These are phyloP conservation scores for Cicer yamashitae DNA, from an alignment of 306 rosid species.

Conservation along the genomic window DNA sequence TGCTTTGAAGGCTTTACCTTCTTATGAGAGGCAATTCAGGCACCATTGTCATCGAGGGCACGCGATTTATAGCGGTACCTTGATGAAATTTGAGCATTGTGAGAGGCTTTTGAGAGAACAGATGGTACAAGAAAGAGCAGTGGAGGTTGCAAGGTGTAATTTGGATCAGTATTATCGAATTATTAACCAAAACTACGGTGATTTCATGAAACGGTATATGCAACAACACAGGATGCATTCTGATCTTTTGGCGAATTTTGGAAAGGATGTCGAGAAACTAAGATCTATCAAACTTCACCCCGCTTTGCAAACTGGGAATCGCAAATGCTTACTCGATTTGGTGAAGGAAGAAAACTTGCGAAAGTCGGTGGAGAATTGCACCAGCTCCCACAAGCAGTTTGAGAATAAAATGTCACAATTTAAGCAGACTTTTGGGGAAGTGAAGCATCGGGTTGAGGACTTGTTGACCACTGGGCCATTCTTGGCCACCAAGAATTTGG, in stretches of 20 bases:
- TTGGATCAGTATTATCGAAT: conserved; percentile 79
- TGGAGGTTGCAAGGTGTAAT: conserved; percentile 88
- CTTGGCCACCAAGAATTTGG: conserved; percentile 57
- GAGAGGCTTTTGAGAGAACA: conserved; percentile 84
- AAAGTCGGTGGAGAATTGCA: conserved; percentile 81
- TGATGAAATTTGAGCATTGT: conserved; percentile 67
- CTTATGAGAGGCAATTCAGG: conserved; percentile 90
- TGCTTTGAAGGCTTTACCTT: conserved; percentile 93
- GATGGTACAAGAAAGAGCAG: conserved; percentile 91
- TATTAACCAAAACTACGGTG: conserved; percentile 78
- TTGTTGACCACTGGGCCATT: conserved; percentile 63
- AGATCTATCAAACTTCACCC: conserved; percentile 81
- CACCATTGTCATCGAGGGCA: conserved; percentile 76
- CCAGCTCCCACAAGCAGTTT: conserved; percentile 83
- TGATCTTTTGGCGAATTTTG: conserved; percentile 82
- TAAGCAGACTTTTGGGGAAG: conserved; percentile 70
- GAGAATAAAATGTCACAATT: conserved; percentile 88
- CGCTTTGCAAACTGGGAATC: conserved; percentile 62
- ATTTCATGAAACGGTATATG: conserved; percentile 81
- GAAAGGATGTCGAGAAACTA: conserved; percentile 75
- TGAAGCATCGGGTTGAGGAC: conserved; percentile 76
- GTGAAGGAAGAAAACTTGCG: conserved; percentile 87
- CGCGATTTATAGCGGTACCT: conserved; percentile 61
- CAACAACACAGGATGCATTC: conserved; percentile 78
- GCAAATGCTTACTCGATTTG: conserved; percentile 85